Conservation (phyloP, 148 eudicot species). For the Rhododendron molle region DNA sequence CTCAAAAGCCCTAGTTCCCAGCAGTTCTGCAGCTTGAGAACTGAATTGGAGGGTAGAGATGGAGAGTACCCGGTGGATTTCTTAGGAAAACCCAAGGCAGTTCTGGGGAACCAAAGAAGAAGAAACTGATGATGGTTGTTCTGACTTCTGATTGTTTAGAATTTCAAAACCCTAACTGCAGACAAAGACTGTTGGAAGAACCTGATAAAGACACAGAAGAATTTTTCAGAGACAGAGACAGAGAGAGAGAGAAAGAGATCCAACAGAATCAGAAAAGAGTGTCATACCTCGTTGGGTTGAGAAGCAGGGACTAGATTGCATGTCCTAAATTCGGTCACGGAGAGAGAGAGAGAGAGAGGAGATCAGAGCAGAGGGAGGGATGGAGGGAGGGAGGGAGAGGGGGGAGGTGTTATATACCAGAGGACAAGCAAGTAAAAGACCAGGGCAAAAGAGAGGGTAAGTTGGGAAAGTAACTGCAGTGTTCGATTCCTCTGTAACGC, state of each 20-base stretch:
- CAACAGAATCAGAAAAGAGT: neutral
- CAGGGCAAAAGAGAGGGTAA: neutral
- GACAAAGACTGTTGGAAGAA: neutral
- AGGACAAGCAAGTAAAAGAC: neutral
- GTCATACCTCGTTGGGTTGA: neutral
- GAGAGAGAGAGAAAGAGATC: neutral
- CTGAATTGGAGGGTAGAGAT: neutral
- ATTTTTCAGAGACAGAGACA: too few species aligned
- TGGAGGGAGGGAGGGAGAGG: neutral
- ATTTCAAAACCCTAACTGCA: conserved; percentile 1
- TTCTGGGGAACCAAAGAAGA: neutral
- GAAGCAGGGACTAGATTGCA: neutral
- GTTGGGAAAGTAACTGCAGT: neutral
- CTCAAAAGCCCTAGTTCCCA: neutral
- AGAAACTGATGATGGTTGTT: neutral
- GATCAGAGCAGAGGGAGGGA: neutral
- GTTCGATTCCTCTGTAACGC: neutral
- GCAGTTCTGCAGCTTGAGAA: neutral
- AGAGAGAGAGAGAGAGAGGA: neutral
- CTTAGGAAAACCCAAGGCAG: neutral
- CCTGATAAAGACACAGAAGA: neutral
- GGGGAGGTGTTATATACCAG: neutral
- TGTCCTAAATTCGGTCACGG: neutral
- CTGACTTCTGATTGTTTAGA: neutral
- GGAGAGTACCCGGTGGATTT: neutral